Conservation (phyloP, 495 filamentous ascomycete species). For the Hypoxylon trugodes region DNA sequence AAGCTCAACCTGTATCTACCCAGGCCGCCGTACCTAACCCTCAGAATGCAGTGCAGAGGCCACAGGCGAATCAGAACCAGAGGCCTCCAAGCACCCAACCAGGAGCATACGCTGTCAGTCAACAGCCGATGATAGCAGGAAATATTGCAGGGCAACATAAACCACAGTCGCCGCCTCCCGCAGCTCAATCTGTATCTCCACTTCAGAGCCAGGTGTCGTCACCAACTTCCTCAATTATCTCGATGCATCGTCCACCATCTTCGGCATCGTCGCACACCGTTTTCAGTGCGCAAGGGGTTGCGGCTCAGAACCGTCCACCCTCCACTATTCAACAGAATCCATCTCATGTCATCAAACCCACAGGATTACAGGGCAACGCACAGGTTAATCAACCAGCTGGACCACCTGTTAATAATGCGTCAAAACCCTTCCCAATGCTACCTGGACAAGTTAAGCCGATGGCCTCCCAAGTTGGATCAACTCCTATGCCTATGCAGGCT, state of each 20-base stretch:
- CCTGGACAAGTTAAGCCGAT: slow-evolving; percentile 42
- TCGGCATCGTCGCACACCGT: slow-evolving; percentile 36
- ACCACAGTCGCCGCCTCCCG: slow-evolving; percentile 27
- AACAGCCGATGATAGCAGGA: neutral
- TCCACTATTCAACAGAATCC: slow-evolving; percentile 8
- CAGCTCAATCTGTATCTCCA: slow-evolving; percentile 36
- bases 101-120: neutral
- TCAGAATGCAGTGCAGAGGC: slow-evolving; percentile 3
- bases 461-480: slow-evolving; percentile 40
- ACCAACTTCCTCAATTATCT: slow-evolving; percentile 37
- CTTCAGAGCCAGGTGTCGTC: slow-evolving; percentile 44
- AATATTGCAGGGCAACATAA: slow-evolving; percentile 10
- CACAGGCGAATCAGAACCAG: slow-evolving; percentile 2
- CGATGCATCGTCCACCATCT: slow-evolving; percentile 38
- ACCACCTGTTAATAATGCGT: neutral
- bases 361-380: slow-evolving; percentile 6
- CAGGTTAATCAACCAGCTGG: slow-evolving; percentile 7
- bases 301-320: slow-evolving; percentile 7
- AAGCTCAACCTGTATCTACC: neutral
- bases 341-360: slow-evolving; percentile 9
- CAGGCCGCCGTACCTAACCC: slow-evolving; percentile 3
- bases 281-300: slow-evolving; percentile 6
- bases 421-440: slow-evolving; percentile 43
- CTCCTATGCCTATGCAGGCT: slow-evolving; percentile 7
- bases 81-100: neutral